Conservation (phyloP, 345 rosid species). For the Lumnitzera littorea region DNA sequence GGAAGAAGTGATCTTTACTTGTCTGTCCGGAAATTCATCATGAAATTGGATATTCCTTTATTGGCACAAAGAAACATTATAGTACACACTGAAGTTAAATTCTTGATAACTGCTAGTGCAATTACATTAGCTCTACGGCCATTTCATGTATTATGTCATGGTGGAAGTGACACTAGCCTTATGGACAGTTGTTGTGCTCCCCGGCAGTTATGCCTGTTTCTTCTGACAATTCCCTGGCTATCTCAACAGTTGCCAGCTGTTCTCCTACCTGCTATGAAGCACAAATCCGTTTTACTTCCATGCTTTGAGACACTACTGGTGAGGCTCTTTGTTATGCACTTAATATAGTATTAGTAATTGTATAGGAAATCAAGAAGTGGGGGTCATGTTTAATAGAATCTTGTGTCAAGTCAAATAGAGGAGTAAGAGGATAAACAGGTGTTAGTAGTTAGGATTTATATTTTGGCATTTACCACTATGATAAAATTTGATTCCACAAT, state of each 20-base stretch:
- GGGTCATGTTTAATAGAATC: too few relatives aligned
- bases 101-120: slow-evolving; percentile 73
- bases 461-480: too few relatives aligned
- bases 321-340: slow-evolving; percentile 26
- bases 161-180: slow-evolving; percentile 18
- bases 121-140: slow-evolving; percentile 82
- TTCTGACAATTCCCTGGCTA: slow-evolving; percentile 78
- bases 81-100: slow-evolving; percentile 48
- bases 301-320: slow-evolving; percentile 71
- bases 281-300: slow-evolving; percentile 57
- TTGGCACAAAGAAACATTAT: slow-evolving; percentile 18
- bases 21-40: slow-evolving; percentile 58
- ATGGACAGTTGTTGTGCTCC: slow-evolving; percentile 29
- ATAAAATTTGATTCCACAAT: too few relatives aligned
- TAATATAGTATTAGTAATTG: background rate
- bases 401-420: too few relatives aligned
- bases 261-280: slow-evolving; percentile 81
- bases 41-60: slow-evolving; percentile 28
- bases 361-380: too few relatives aligned
- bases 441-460: too few relatives aligned
- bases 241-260: slow-evolving; percentile 60
- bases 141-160: slow-evolving; percentile 37
- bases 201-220: slow-evolving; percentile 43
- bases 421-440: too few relatives aligned
- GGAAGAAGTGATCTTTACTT: slow-evolving; percentile 67